phyloP scores from a whole-genome alignment of 352 stramenopile genomes.

The Phytophthora tentaculata region DNA sequence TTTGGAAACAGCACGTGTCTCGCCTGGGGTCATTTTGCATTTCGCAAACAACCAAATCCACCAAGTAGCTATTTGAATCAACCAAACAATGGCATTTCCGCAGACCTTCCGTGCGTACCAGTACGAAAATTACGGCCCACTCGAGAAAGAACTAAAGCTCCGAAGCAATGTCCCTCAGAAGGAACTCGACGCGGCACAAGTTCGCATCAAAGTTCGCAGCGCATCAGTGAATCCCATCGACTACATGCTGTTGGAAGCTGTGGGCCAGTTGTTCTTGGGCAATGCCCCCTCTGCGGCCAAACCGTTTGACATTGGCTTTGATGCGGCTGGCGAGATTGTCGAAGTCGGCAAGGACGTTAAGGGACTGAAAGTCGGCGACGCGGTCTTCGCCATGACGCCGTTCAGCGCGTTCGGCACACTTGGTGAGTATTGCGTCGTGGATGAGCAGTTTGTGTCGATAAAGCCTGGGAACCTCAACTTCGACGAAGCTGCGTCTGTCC shows the following conservation, averaged over 20 bases:
- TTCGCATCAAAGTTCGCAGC: conserved; percentile 67
- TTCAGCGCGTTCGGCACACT: conserved; percentile 36
- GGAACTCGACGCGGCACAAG: conserved; percentile 32
- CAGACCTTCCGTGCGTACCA: conserved; percentile 32
- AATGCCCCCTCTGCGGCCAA: conserved; percentile 20
- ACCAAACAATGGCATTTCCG: conserved; percentile 3
- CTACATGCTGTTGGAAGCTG: conserved; percentile 58
- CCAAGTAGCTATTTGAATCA: background rate
- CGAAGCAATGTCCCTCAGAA: conserved; percentile 19
- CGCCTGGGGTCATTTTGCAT: conserved; percentile 7
- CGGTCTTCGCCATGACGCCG: conserved; percentile 55
- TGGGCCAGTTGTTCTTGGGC: conserved; percentile 29
- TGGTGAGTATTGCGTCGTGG: conserved; percentile 2
- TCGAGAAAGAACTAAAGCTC: conserved; percentile 26
- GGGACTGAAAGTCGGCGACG: conserved; percentile 58
- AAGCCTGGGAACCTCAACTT: conserved; percentile 54
- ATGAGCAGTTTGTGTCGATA: conserved; percentile 27
- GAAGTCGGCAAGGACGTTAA: conserved; percentile 33
- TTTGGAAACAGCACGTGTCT: no score
- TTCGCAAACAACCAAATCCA: conserved; percentile 8
- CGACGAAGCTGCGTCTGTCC: conserved; percentile 52
- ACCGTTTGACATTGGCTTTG: conserved; percentile 54
- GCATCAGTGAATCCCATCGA: conserved; percentile 73
- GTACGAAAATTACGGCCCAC: conserved; percentile 31
- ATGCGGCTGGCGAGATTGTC: conserved; percentile 51